Evolutionary conservation across 805 yeast species (phyloP), one percentile per base, ranked within the genome.

Genomic region (Kluyveromyces aestuarii): DNA sequence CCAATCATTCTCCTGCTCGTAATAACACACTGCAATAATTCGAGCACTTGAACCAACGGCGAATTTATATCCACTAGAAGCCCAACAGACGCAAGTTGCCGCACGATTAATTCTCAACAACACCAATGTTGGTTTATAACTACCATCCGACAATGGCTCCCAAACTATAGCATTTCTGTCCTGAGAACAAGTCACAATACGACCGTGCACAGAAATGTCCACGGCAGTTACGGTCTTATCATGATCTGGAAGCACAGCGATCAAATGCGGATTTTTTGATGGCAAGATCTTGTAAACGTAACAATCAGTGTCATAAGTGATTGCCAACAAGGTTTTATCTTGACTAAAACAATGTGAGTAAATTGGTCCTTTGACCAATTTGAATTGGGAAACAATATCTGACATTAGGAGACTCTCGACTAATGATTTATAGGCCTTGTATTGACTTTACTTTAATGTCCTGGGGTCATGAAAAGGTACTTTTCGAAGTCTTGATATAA

Each of bases 21-120:
- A 93, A 71, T 90, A 93, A 72, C 99, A 93, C 45, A 93, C 86
- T 9, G 98, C 96, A 67, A 93, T 83, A 53, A 86, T 84, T 51
- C 98, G 75, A 41, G 96, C 97, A 43, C 96, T 88, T 2, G 96
- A 86, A 0, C 97, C 99, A 44, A 91, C 98, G 1, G 99, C 99
- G 69, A 93, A 93, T 72, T 93, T 93, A 62, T 71, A 72, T n/a
- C 96, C 98, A 57, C 78, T 80, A 18, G 98, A 97, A 9, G 96
- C 85, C 99, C 99, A 93, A 57, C 81, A 78, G 46, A 89, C 96
- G 57, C 79, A 79, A 2, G 98, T 93, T 7, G 99, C 99, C 27
- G 98, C 96, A 52, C 98, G 78, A 67, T 84, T 87, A 70, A 93
- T 88, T 64, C 99, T 80, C 64, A 95, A 76, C 49, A 95, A 75